phyloP scores from a whole-genome alignment of 1,139 yeast genomes.

The Taphrina confusa region DNA sequence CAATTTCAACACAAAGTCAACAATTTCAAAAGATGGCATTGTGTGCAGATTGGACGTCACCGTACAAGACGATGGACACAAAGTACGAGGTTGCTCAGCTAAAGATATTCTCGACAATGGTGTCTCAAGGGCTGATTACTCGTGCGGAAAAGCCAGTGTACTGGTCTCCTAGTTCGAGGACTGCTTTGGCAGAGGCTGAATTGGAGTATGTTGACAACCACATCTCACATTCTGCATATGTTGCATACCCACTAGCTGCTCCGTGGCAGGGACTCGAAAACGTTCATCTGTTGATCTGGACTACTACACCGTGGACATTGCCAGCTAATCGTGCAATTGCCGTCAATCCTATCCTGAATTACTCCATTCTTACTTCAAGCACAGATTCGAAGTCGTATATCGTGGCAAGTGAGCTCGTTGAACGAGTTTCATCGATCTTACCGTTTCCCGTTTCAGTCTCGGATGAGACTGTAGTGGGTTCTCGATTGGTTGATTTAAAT shows the following conservation, averaged over 20 bases:
- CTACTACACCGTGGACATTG: slow-evolving; percentile 98
- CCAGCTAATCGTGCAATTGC: slow-evolving; percentile 86
- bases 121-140: slow-evolving; percentile 66
- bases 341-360: slow-evolving; percentile 59
- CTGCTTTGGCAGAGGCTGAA: slow-evolving; percentile 96
- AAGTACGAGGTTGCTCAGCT: slow-evolving; percentile 74
- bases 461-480: neutral
- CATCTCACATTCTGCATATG: slow-evolving; percentile 67
- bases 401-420: slow-evolving; percentile 55
- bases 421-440: slow-evolving; percentile 40
- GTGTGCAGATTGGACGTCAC: slow-evolving; percentile 75
- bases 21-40: slow-evolving; percentile 73
- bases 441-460: neutral
- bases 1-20: slow-evolving; percentile 63
- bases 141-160: slow-evolving; percentile 92
- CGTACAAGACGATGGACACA: slow-evolving; percentile 65
- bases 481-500: neutral
- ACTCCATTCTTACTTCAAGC: slow-evolving; percentile 45
- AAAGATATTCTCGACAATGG: slow-evolving; percentile 64
- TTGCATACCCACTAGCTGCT: slow-evolving; percentile 61
- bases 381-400: slow-evolving; percentile 39
- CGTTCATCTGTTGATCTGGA: slow-evolving; percentile 64
- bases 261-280: neutral
- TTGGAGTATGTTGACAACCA: slow-evolving; percentile 79
- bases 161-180: slow-evolving; percentile 93